Base-by-base conservation (phyloP, 495 filamentous ascomycete genomes). In the Neurospora pannonica region DNA sequence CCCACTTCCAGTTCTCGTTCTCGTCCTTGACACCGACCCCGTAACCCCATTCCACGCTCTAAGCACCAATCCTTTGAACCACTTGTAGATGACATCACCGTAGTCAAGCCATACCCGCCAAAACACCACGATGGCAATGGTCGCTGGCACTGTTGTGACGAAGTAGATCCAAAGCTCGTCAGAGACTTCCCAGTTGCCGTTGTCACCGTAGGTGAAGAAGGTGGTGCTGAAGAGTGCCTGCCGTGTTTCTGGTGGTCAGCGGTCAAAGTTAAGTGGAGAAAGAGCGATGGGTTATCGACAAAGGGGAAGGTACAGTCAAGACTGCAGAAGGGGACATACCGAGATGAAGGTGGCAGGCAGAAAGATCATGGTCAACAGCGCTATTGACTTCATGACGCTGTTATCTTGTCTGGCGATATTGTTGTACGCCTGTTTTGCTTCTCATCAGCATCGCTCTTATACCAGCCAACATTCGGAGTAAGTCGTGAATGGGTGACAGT, bases 311-410 rank as follows among this genome's bases (percentile, higher is more conserved):
- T 48, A 10, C 43, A 2, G 1, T 10, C 10, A 11, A 13, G n/a
- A 48, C n/a, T n/a, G 1, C 5, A 15, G 19, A 21, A 7, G 7
- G 37, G 43, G 17, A 71, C 74, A 2, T 73, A 79, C 77, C n/a
- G 77, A 77, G 43, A 81, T 76, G 60, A 84, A 85, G 0, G 84
- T 85, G 1, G 77, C 79, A 10, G 84, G 84, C 3, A 85, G 74
- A 48, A 85, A 85, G 0, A 84, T 69, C 83, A 84, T 84, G 2
- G 84, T 85, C 42, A 85, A 48, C 3, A 84, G 67, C 0, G 84
- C 79, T n/a, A 86, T 84, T 4, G 78, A 82, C 71, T 82, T 86
- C 82, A 83, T 84, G 21, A 82, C 79, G n/a, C 72, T 74, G 74
- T 83, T 85, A 72, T 86, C 84, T 46, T 79, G 76, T 19, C 76